phyloP scores from a whole-genome alignment of 441 rosid species.

The Codiaeum variegatum region DNA sequence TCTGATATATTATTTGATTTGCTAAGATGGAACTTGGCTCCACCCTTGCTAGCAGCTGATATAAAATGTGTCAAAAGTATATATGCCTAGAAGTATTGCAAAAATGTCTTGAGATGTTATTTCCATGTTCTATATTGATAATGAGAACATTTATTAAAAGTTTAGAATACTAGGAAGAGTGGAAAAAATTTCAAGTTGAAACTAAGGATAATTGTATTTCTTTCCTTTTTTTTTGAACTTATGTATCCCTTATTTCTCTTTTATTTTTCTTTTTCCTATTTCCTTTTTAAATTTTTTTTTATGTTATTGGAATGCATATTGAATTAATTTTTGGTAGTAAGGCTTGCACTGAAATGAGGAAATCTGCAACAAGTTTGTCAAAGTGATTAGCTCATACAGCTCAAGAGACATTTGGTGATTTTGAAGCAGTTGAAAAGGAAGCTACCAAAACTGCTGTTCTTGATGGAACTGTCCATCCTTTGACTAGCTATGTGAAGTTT shows the following conservation, averaged over 20 bases:
- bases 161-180: background rate
- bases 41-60: background rate
- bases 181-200: background rate
- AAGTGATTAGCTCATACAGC: slow-evolving; percentile 86
- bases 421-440: slow-evolving; percentile 96
- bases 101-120: background rate
- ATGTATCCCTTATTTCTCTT: background rate
- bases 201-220: background rate
- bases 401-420: slow-evolving; percentile 89
- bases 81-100: background rate
- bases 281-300: background rate
- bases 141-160: background rate
- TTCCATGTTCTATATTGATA: background rate
- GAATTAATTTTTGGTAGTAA: slow-evolving; percentile 56
- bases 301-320: slow-evolving; percentile 36
- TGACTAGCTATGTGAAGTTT: slow-evolving; percentile 95
- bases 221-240: background rate
- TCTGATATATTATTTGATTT: background rate
- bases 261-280: background rate
- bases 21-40: background rate
- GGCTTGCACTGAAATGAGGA: slow-evolving; percentile 75
- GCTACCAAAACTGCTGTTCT: slow-evolving; percentile 88
- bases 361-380: slow-evolving; percentile 58
- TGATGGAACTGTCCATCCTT: slow-evolving; percentile 96
- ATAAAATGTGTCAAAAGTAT: background rate